These are phyloP conservation scores for Colletotrichum gloeosporioides DNA, from an alignment of 2,329 filamentous ascomycete species.

Conservation along the genomic window DNA sequence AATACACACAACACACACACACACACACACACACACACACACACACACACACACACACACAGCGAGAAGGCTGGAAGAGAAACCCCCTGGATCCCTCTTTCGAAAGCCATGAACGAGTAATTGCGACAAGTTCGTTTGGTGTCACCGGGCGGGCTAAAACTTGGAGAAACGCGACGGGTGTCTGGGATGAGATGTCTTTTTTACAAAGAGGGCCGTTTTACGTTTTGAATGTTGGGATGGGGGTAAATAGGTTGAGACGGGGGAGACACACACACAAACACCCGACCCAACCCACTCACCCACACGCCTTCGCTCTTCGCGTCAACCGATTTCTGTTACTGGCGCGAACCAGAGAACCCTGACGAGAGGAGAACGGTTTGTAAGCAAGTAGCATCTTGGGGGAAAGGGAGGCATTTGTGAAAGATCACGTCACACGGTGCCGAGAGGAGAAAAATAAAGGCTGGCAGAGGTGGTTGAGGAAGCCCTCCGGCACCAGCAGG, in stretches of 20 bases:
- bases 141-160: neutral
- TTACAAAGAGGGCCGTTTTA: neutral
- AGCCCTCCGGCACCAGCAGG: neutral
- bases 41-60: neutral
- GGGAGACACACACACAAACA: neutral
- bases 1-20: neutral
- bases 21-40: neutral
- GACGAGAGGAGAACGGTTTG: neutral
- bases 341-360: slow-evolving; percentile 1
- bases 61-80: neutral
- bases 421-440: neutral
- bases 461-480: neutral
- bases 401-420: neutral
- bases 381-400: neutral
- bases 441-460: neutral
- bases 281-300: neutral
- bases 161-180: neutral
- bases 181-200: neutral
- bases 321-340: neutral
- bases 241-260: neutral
- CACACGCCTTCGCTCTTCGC: neutral
- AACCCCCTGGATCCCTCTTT: neutral
- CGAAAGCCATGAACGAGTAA: neutral
- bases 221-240: neutral
- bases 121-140: neutral